Conservation (phyloP, 768 basidiomycete species). For the Boletus fagicola region DNA sequence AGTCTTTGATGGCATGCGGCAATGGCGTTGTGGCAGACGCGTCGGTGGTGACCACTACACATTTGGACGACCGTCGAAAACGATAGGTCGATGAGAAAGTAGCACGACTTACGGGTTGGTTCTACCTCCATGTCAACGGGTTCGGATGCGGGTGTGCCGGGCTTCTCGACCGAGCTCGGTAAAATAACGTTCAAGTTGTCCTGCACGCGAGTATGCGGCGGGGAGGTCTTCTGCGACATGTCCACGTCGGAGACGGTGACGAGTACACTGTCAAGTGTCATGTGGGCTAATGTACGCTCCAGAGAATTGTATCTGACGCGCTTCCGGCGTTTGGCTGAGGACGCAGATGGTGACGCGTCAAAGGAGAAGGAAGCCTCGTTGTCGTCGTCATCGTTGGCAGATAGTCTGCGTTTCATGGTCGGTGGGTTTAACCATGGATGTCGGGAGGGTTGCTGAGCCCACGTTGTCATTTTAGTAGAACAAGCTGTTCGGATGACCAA, state of each 20-base stretch:
- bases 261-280: constrained; percentile 33
- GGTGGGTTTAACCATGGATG: constrained; percentile 47
- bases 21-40: constrained; percentile 27
- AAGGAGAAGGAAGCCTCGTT: constrained; percentile 2
- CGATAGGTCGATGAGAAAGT: constrained; percentile 1
- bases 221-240: constrained; percentile 15
- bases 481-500: not conserved
- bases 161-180: constrained; percentile 45
- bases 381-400: constrained; percentile 21
- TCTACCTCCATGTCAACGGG: constrained; percentile 67
- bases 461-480: constrained; percentile 28
- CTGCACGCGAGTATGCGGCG: constrained; percentile 4
- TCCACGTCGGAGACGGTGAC: constrained; percentile 13
- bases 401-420: constrained; percentile 41
- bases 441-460: constrained; percentile 31
- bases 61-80: not conserved
- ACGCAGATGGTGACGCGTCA: constrained; percentile 24
- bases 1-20: not conserved
- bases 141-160: constrained; percentile 41
- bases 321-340: constrained; percentile 46
- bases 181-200: constrained; percentile 17
- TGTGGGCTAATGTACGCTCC: constrained; percentile 57
- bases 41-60: constrained; percentile 2
- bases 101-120: constrained; percentile 51
- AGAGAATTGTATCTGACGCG: constrained; percentile 48